Evolutionary conservation across 768 basidiomycete species (phyloP).

Genomic region (Lentinula sp.): DNA sequence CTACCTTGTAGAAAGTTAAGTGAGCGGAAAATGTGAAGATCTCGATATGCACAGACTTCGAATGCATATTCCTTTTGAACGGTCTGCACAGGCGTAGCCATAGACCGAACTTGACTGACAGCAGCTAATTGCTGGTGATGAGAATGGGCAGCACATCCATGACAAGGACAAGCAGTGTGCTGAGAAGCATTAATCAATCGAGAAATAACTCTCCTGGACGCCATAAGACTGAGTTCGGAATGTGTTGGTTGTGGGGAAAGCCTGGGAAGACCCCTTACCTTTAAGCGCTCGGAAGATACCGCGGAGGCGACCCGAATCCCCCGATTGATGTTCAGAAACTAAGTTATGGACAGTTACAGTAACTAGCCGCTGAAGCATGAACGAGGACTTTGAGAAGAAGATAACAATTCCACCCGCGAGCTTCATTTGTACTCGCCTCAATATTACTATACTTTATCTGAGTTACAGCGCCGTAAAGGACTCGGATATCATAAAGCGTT

Average conservation of each 20-base stretch:
- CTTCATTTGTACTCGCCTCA: too few species aligned
- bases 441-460: too few species aligned
- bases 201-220: conserved; percentile 55
- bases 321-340: too few species aligned
- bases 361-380: too few species aligned
- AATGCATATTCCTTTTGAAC: conserved; percentile 89
- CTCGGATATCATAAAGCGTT: too few species aligned
- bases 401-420: too few species aligned
- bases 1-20: conserved; percentile 42
- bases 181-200: conserved; percentile 75
- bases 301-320: neutral
- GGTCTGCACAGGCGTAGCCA: conserved; percentile 70
- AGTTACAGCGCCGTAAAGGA: too few species aligned
- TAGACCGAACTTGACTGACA: conserved; percentile 58
- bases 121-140: conserved; percentile 36
- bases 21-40: neutral
- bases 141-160: conserved; percentile 49
- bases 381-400: too few species aligned
- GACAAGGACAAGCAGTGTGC: conserved; percentile 74
- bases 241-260: neutral
- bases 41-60: conserved; percentile 42
- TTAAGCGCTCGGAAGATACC: neutral
- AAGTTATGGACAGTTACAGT: too few species aligned
- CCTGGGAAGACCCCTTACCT: neutral
- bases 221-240: conserved; percentile 21